Conservation (phyloP, 768 basidiomycete species). For the Crucibulum laeve region DNA sequence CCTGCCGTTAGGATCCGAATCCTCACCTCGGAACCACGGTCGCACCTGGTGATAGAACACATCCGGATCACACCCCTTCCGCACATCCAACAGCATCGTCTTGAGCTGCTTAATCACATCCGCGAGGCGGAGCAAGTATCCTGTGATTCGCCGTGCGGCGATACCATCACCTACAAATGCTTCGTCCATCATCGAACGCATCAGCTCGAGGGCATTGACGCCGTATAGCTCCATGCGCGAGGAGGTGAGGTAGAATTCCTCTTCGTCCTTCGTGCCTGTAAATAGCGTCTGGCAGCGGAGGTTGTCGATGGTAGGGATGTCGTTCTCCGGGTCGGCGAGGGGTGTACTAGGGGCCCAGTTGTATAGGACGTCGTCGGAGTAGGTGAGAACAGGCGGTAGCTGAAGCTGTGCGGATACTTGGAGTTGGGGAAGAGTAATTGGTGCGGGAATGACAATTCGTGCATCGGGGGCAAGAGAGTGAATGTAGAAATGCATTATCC, state of each 20-base stretch:
- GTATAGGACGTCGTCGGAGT: constrained; percentile 89
- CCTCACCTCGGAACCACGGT: constrained; percentile 79
- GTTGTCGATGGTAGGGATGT: constrained; percentile 51
- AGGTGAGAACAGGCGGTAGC: constrained; percentile 85
- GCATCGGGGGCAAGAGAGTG: constrained; percentile 53
- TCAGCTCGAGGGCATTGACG: constrained; percentile 78
- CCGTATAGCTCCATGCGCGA: constrained; percentile 85
- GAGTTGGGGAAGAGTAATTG: constrained; percentile 73
- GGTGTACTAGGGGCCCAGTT: constrained; percentile 57
- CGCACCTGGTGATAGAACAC: constrained; percentile 69
- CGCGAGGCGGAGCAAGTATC: constrained; percentile 62
- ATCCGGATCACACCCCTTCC: constrained; percentile 67
- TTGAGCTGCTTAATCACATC: constrained; percentile 62
- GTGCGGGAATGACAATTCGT: constrained; percentile 60
- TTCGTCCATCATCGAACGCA: constrained; percentile 86
- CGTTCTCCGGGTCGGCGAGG: constrained; percentile 17
- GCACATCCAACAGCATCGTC: constrained; percentile 56
- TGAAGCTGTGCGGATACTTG: constrained; percentile 66
- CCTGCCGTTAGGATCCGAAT: constrained; percentile 38
- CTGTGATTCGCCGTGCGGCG: constrained; percentile 56
- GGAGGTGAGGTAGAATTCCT: constrained; percentile 84
- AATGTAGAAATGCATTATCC: constrained; percentile 74
- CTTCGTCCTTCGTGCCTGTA: constrained; percentile 76
- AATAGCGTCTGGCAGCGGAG: constrained; percentile 66
- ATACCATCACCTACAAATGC: constrained; percentile 72